Conservation (phyloP, 768 basidiomycete genomes). For the Boletus rubropictus region DNA sequence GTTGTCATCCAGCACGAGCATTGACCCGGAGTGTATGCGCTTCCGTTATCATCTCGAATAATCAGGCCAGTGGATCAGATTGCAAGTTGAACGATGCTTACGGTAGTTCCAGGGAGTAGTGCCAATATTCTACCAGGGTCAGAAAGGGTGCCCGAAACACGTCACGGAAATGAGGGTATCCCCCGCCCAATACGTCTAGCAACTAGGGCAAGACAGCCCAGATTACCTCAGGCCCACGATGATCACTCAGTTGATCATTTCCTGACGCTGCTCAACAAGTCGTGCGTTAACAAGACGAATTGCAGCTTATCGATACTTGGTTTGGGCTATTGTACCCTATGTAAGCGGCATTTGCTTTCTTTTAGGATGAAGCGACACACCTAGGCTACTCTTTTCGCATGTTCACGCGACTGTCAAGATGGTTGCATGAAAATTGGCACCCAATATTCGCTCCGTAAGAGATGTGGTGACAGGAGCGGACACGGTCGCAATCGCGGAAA, state of each 20-base stretch:
- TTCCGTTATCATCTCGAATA: not conserved
- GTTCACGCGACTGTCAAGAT: not conserved
- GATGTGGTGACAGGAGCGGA: not conserved
- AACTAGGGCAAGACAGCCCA: not conserved
- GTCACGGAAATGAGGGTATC: not conserved
- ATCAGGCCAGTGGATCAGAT: not conserved
- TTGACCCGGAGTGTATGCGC: too few species aligned
- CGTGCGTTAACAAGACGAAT: too few species aligned
- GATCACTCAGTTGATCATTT: not conserved
- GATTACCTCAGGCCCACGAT: not conserved
- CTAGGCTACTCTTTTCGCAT: not conserved
- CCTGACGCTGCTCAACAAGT: not conserved
- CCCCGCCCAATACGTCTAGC: not conserved
- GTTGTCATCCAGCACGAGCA: not conserved
- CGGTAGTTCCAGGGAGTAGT: not conserved
- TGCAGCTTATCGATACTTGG: not conserved
- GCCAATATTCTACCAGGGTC: not conserved
- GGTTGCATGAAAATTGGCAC: not conserved
- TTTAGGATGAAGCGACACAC: not conserved
- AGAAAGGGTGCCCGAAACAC: not conserved
- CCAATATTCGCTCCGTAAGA: not conserved
- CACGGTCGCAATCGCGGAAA: not conserved
- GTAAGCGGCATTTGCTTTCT: not conserved
- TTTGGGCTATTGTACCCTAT: not conserved
- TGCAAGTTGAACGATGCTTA: not conserved